A percentile compares a stretch with the other conserved stretches of the same genome.
Evolutionary conservation across 1,139 yeast genomes (phyloP).

Genomic region (Schizosaccharomyces versatilis): DNA sequence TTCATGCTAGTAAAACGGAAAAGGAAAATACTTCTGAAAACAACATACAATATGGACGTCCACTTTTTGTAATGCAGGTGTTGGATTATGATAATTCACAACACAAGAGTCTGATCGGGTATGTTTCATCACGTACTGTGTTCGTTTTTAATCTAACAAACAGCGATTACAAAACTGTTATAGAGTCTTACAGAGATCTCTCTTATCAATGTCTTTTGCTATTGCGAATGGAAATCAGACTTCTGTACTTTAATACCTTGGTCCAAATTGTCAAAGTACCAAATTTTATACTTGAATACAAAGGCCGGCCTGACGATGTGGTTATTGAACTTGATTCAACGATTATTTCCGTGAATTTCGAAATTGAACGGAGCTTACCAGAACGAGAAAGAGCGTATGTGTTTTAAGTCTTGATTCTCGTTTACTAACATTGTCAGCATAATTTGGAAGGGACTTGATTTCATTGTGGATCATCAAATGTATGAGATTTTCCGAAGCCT

Average conservation of each 20-base stretch:
- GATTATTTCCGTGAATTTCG: not conserved
- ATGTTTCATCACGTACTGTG: not conserved
- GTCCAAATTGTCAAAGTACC: not conserved
- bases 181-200: not conserved
- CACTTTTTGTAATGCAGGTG: too few relatives aligned
- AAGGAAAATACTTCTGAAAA: too few relatives aligned
- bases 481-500: not conserved
- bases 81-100: too few relatives aligned
- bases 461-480: not conserved
- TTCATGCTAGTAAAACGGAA: too few relatives aligned
- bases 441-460: not conserved
- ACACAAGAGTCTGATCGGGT: not conserved
- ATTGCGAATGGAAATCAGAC: not conserved
- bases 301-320: not conserved
- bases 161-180: not conserved
- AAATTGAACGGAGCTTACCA: not conserved
- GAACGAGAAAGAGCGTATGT: not conserved
- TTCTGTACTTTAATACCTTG: not conserved
- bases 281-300: not conserved
- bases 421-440: not conserved
- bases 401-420: too few relatives aligned
- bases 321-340: not conserved
- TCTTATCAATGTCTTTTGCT: not conserved
- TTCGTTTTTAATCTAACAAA: not conserved
- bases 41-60: too few relatives aligned